phyloP scores from a whole-genome alignment of 805 yeast genomes.

The Helenozyma rhizophorensis region DNA sequence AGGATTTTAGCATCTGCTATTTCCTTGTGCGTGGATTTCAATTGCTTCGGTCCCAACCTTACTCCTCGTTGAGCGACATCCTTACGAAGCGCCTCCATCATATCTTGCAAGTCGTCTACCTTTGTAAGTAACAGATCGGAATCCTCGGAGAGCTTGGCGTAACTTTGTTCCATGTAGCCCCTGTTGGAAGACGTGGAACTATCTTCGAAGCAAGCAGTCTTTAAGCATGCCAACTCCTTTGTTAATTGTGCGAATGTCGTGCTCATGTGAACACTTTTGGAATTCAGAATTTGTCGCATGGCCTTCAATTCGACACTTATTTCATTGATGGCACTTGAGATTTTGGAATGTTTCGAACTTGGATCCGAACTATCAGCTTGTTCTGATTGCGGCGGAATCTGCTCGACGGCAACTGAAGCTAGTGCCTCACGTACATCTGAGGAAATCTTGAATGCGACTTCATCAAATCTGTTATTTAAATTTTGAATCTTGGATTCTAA shows the following conservation, averaged over 20 bases:
- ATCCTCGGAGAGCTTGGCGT: conserved; percentile 65
- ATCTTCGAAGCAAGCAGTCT: conserved; percentile 38
- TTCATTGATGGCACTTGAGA: conserved; percentile 20
- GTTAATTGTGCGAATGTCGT: conserved; percentile 41
- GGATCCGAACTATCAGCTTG: too few relatives aligned
- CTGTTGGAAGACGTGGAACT: conserved; percentile 36
- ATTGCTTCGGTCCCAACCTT: conserved; percentile 69
- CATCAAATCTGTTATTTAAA: conserved; percentile 7
- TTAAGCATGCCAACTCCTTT: conserved; percentile 48
- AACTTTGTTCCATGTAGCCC: conserved; percentile 72
- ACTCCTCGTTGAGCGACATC: conserved; percentile 93
- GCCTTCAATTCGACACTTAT: conserved; percentile 58
- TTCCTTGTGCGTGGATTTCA: conserved; percentile 62
- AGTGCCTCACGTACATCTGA: conserved; percentile 8
- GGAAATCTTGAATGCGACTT: conserved; percentile 5
- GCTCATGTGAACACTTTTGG: conserved; percentile 40
- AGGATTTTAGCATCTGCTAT: conserved; percentile 52
- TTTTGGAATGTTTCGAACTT: too few relatives aligned
- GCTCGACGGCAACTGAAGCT: neutral
- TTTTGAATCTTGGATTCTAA: conserved; percentile 6
- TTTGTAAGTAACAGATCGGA: conserved; percentile 69
- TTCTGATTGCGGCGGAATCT: neutral
- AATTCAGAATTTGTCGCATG: conserved; percentile 51
- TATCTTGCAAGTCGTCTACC: conserved; percentile 89
- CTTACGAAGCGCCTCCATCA: conserved; percentile 81